A percentile compares a stretch with the other conserved stretches of the same genome.
Conservation (phyloP, 352 stramenopile genomes). For the Phytophthora quininea region DNA sequence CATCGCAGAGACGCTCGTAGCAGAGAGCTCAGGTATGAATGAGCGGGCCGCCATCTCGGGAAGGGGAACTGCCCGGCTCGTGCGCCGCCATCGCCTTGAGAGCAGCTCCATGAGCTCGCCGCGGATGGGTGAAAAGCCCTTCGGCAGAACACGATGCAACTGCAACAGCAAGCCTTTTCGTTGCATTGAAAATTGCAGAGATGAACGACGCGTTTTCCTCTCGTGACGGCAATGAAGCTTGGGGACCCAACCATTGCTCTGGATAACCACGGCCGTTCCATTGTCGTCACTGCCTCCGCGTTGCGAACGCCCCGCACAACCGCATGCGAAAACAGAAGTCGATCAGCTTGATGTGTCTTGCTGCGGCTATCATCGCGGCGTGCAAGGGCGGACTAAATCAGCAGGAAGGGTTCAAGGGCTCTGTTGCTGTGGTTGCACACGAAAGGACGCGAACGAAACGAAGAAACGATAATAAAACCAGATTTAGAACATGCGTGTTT, state of each 20-base stretch:
- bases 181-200: no score
- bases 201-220: no score
- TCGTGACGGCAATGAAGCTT: no score
- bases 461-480: background rate
- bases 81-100: no score
- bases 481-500: background rate
- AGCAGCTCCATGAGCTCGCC: no score
- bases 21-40: background rate
- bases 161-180: no score
- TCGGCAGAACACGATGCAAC: no score
- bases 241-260: no score
- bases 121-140: no score
- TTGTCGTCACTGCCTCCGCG: no score
- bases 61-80: background rate
- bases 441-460: background rate
- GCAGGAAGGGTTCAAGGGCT: background rate
- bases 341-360: background rate
- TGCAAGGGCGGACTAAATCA: slow-evolving; percentile 1
- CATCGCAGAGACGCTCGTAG: background rate
- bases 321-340: slow-evolving; percentile 19
- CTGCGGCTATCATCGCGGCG: background rate
- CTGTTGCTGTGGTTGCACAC: background rate
- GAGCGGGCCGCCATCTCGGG: background rate
- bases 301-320: slow-evolving; percentile 4
- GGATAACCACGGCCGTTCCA: no score